Conservation (phyloP, 768 basidiomycete species). For the Russula compacta region DNA sequence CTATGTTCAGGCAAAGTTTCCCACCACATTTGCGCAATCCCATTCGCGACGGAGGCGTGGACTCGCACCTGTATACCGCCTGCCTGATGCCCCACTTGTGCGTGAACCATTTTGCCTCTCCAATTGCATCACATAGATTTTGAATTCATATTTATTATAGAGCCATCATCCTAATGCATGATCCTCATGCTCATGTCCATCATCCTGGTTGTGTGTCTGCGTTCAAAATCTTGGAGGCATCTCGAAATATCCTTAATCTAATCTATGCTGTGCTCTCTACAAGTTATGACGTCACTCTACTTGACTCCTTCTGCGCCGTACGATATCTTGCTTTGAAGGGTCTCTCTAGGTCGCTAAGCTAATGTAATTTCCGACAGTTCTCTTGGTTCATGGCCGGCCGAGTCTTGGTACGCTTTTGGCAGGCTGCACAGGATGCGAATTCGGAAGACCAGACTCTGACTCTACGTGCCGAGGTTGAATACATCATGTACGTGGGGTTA, state of each 20-base stretch:
- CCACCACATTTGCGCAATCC: conserved; percentile 27
- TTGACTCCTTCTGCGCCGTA: conserved; percentile 66
- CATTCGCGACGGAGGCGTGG: conserved; percentile 32
- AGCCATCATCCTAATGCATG: conserved; percentile 61
- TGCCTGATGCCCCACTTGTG: conserved; percentile 26
- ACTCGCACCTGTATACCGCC: conserved; percentile 29
- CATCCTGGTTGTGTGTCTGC: conserved; percentile 56
- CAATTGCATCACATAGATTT: conserved; percentile 21
- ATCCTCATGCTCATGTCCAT: conserved; percentile 60
- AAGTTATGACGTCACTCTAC: conserved; percentile 59
- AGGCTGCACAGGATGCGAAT: conserved; percentile 50
- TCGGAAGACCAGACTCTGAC: conserved; percentile 49
- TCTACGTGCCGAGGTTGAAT: conserved; percentile 54
- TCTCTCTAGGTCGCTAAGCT: neutral
- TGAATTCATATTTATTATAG: conserved; percentile 29
- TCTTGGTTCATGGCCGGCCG: conserved; percentile 64
- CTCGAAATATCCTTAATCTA: conserved; percentile 57
- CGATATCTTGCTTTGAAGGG: conserved; percentile 20
- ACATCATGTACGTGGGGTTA: conserved; percentile 44
- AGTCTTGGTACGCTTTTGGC: conserved; percentile 56
- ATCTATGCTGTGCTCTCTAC: conserved; percentile 60
- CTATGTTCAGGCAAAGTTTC: conserved; percentile 23
- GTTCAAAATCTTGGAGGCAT: conserved; percentile 55
- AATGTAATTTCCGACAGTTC: conserved; percentile 32
- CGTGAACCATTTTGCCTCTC: conserved; percentile 27